Evolutionary conservation across 164 flowering plant genomes (phyloP).

Genomic region (Vitis vinifera): ASM3070453v1 NC_081805.1:27446001-27446500

Average conservation of each 20-base stretch:
- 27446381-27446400: neutral
- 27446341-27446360: neutral
- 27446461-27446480: neutral
- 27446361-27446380: neutral
- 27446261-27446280: neutral
- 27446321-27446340: neutral
- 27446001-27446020: slow-evolving; percentile 54
- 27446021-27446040: slow-evolving; percentile 60
- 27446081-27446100: slow-evolving; percentile 20
- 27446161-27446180: slow-evolving; percentile 34
- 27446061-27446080: slow-evolving; percentile 52
- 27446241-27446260: too few species aligned
- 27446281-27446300: neutral
- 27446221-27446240: slow-evolving; percentile 38
- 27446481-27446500: neutral
- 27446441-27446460: neutral
- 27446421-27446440: neutral
- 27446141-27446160: slow-evolving; percentile 33
- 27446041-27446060: slow-evolving; percentile 53
- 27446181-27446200: slow-evolving; percentile 39
- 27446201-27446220: slow-evolving; percentile 49
- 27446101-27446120: slow-evolving; percentile 18
- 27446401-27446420: neutral
- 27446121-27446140: slow-evolving; percentile 31
- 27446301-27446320: neutral